Percentiles rank a stretch among this genome's conserved stretches.
phyloP scores from a whole-genome alignment of 139 green algal species.

The Diplosphaera chodatii region DNA sequence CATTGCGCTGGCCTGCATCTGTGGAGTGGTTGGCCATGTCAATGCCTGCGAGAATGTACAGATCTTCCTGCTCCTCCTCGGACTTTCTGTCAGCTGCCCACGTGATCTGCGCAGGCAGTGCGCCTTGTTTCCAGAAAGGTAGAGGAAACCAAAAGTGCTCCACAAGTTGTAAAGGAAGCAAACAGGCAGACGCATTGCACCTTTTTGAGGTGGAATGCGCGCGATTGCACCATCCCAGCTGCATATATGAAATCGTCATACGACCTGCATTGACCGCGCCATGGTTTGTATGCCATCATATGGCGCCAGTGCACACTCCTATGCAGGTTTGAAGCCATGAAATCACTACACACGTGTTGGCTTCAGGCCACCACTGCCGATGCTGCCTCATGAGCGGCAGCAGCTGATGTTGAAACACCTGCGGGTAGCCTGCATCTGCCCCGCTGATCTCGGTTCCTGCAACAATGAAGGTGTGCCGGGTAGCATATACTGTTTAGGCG shows the following conservation, averaged over 20 bases:
- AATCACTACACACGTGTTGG: neutral
- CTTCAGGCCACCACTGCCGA: conserved; percentile 39
- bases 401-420: conserved; percentile 16
- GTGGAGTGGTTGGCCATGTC: conserved; percentile 70
- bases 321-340: too few relatives aligned
- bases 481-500: too few relatives aligned
- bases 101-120: conserved; percentile 2
- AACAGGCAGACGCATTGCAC: too few relatives aligned
- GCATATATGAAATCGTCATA: conserved; percentile 33
- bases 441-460: neutral
- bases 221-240: conserved; percentile 56
- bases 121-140: too few relatives aligned
- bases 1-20: conserved; percentile 27
- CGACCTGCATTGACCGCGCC: too few relatives aligned
- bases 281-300: too few relatives aligned
- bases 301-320: too few relatives aligned
- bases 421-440: neutral
- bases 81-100: conserved; percentile 5
- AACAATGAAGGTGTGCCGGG: too few relatives aligned
- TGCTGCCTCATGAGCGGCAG: conserved; percentile 19
- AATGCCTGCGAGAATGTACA: conserved; percentile 60
- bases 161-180: too few relatives aligned
- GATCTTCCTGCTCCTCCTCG: conserved; percentile 12
- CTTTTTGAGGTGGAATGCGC: conserved; percentile 58
- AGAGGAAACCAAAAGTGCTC: too few relatives aligned